Conservation (phyloP, 768 basidiomycete species). For the Leccinum broughii region DNA sequence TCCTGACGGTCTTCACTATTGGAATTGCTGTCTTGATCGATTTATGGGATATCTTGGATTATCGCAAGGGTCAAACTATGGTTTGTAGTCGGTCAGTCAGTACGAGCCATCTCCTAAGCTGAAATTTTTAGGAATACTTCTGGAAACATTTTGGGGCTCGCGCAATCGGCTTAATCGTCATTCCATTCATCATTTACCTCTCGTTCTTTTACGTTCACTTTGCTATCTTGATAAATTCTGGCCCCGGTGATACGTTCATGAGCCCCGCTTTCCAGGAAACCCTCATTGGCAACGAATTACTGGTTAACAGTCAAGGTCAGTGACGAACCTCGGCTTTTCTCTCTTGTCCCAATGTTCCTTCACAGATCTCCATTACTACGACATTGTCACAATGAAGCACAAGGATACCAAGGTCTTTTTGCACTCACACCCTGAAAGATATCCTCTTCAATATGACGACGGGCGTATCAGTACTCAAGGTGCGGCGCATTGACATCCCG, state of each 20-base stretch:
- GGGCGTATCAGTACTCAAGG: conserved; percentile 95
- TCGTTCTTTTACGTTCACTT: conserved; percentile 98
- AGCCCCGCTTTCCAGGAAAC: conserved; percentile 98
- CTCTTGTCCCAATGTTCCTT: conserved; percentile 1
- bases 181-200: conserved; percentile 91
- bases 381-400: conserved; percentile 84
- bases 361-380: conserved; percentile 90
- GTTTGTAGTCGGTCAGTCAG: conserved; percentile 38
- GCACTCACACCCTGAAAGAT: conserved; percentile 89
- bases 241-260: conserved; percentile 96
- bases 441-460: conserved; percentile 93
- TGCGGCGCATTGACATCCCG: conserved; percentile 18
- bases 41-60: conserved; percentile 91
- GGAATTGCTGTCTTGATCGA: conserved; percentile 92
- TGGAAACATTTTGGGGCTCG: conserved; percentile 87
- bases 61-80: conserved; percentile 77
- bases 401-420: conserved; percentile 92
- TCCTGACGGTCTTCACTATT: conserved; percentile 85
- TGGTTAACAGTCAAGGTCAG: conserved; percentile 88
- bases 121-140: conserved; percentile 70
- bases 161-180: conserved; percentile 76
- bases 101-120: neutral
- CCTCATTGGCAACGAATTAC: conserved; percentile 84
- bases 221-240: conserved; percentile 80
- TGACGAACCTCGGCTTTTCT: neutral